Percentiles rank a stretch among this genome's conserved stretches.
Evolutionary conservation across 805 yeast species (phyloP).

Genomic region (Torulaspora maleeae): DNA sequence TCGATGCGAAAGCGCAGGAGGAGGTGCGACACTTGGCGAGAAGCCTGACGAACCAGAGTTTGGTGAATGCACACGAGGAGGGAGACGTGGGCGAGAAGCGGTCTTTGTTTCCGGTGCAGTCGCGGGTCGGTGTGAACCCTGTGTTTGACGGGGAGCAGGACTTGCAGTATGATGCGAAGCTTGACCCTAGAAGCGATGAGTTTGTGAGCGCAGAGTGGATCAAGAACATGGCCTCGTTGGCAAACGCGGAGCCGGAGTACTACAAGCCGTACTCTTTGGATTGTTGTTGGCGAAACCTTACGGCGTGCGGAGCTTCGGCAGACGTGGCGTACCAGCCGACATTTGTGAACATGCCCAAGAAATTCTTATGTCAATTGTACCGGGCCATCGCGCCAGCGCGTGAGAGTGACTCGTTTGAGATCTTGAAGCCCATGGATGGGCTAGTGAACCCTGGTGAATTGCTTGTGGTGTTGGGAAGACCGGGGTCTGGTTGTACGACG

Average conservation of each 20-base stretch:
- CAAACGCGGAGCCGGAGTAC: constrained; percentile 53
- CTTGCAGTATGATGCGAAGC: constrained; percentile 36
- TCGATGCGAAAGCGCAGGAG: constrained; percentile 33
- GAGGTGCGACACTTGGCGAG: constrained; percentile 40
- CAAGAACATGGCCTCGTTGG: constrained; percentile 53
- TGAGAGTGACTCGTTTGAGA: constrained; percentile 41
- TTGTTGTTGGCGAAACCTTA: constrained; percentile 51
- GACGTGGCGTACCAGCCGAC: constrained; percentile 66
- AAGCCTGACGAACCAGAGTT: constrained; percentile 9
- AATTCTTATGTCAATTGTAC: constrained; percentile 24
- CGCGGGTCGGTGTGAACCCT: constrained; percentile 25
- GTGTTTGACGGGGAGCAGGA: constrained; percentile 17
- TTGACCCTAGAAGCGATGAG: constrained; percentile 56
- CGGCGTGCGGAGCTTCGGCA: constrained; percentile 61
- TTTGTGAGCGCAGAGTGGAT: constrained; percentile 65
- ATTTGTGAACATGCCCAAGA: constrained; percentile 42
- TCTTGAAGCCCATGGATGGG: constrained; percentile 64
- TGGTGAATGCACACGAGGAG: neutral
- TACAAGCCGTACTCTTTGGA: constrained; percentile 60
- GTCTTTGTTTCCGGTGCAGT: constrained; percentile 17
- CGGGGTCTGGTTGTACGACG: constrained; percentile 77
- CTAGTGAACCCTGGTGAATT: constrained; percentile 57
- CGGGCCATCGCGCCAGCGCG: constrained; percentile 22
- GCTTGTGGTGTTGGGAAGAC: constrained; percentile 67
- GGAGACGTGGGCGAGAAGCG: constrained; percentile 2